Base-by-base conservation (phyloP, 2,329 filamentous ascomycete genomes). In the Fusarium citri region DNA sequence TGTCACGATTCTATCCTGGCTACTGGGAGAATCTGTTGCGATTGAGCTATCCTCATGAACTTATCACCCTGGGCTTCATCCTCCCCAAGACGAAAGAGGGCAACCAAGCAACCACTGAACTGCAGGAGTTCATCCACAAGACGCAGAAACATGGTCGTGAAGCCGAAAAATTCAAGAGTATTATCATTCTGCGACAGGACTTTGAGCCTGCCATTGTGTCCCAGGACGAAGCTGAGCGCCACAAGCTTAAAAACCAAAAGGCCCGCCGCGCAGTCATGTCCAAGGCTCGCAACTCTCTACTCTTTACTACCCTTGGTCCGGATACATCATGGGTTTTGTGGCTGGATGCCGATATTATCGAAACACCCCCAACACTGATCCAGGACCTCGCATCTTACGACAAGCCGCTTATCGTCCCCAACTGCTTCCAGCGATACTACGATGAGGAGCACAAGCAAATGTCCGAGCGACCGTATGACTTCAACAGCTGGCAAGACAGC, bases 401-500 rank as follows among this genome's bases (percentile, higher is more conserved):
- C 81, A 94, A 96, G 81, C 88, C 94, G n/a, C 88, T 99, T 68
- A 92, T 98, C 58, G 94, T 94, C 2, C 94, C 96, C 54, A 99
- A 99, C 79, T 98, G 95, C 84, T 98, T 92, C 85, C 96, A 99
- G 82, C 86, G 92, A 68, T 98, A 89, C 82, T 87, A 87, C 48
- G 91, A 98, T 68, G 74, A 84, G 1, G 86, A 91, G 16, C 90
- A 87, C 54, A 91, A 91, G 76, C 85, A 89, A 69, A 88, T 88
- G 83, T 89, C 90, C 45, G 89, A 95, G 76, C 89, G 96, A 7
- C 90, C 94, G 0, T 99, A 99, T 79, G 96, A 99, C 82, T 98
- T 91, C 86, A 99, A 99, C 83, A 97, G 92, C 78, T 99, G 96
- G 96, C 90, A 95, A 76, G 96, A 99, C 78, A 97, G 93, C 77